Evolutionary conservation across 2,329 filamentous ascomycete genomes (phyloP).

Genomic region (Xylaria sp.): DNA sequence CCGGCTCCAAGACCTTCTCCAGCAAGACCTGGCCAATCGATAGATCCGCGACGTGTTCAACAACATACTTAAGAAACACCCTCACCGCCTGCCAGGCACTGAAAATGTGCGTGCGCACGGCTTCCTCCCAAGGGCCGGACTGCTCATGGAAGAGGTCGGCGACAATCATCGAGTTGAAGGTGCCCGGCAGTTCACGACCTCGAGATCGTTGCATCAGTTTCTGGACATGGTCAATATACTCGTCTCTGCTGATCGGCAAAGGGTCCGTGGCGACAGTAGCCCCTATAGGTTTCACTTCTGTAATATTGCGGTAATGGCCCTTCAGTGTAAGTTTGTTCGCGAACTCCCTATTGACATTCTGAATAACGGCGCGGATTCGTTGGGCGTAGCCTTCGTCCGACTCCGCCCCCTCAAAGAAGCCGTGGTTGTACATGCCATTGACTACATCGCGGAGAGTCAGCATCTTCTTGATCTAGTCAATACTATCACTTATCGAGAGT

Average conservation of each 20-base stretch:
- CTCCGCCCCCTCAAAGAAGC: constrained; percentile 51
- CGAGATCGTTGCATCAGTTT: constrained; percentile 44
- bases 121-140: constrained; percentile 53
- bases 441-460: no score
- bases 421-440: constrained; percentile 54
- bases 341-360: constrained; percentile 53
- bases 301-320: constrained; percentile 44
- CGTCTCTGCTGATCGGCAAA: constrained; percentile 33
- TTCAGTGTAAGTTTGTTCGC: constrained; percentile 42
- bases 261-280: neutral
- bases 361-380: constrained; percentile 57
- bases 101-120: constrained; percentile 52
- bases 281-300: neutral
- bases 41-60: constrained; percentile 43
- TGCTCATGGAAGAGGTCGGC: constrained; percentile 63
- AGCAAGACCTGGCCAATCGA: constrained; percentile 44
- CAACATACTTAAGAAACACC: constrained; percentile 51
- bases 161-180: constrained; percentile 62
- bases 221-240: constrained; percentile 46
- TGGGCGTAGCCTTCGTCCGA: constrained; percentile 40
- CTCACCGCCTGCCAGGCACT: constrained; percentile 48
- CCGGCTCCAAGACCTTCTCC: constrained; percentile 43
- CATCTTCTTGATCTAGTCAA: no score
- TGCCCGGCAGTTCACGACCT: constrained; percentile 62
- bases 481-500: no score